Percentiles rank a stretch among this genome's conserved stretches.
Conservation (phyloP, 768 basidiomycete genomes). For the Xerocomellus amylosporus region DNA sequence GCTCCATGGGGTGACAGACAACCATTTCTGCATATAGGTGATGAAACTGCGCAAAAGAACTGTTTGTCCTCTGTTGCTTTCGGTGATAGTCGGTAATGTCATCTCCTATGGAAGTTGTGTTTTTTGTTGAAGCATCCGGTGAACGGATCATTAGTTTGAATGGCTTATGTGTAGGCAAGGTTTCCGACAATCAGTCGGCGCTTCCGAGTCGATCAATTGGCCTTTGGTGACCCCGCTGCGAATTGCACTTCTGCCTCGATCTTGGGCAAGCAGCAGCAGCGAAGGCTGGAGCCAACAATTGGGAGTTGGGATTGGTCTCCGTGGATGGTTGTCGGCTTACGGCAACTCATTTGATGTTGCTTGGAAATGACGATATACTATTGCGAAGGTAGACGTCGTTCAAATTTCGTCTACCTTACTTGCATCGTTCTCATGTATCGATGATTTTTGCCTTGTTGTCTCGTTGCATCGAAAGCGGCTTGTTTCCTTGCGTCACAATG, state of each 20-base stretch:
- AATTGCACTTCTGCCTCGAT: conserved; percentile 27
- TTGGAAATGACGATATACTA: background rate
- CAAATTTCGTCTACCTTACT: too few species aligned
- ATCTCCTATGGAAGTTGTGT: background rate
- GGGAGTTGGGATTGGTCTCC: conserved; percentile 9
- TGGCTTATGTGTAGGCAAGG: background rate
- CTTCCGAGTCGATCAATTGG: conserved; percentile 2
- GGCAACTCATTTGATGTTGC: conserved; percentile 11
- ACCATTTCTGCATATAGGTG: background rate
- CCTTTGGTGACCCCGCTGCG: conserved; percentile 12
- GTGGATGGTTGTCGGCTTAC: conserved; percentile 1
- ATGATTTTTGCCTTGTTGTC: background rate
- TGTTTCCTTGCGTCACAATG: background rate
- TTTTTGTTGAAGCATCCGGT: background rate
- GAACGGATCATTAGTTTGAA: background rate
- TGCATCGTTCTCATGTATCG: background rate
- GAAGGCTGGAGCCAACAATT: background rate
- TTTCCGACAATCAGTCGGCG: background rate
- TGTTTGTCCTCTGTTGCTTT: too few species aligned
- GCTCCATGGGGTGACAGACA: background rate
- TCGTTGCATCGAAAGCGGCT: conserved; percentile 2
- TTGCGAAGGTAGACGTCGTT: too few species aligned
- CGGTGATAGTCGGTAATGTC: background rate
- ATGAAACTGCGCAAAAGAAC: background rate
- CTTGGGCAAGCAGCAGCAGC: background rate